These are phyloP conservation scores for Cardamine chenopodiifolia DNA, from an alignment of 345 rosid genomes.

Conservation along the genomic window DNA sequence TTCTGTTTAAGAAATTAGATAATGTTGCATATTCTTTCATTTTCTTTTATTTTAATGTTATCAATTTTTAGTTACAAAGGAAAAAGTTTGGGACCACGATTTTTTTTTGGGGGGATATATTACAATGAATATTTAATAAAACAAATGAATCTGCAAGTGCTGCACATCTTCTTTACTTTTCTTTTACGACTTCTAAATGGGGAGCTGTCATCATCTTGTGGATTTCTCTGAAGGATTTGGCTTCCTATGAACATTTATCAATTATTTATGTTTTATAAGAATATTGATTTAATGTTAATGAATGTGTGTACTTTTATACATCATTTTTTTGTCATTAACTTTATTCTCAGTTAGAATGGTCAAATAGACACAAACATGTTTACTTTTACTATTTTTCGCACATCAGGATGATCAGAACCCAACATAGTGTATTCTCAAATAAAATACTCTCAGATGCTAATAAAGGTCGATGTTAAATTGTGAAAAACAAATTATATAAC, in stretches of 20 bases:
- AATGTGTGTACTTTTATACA: neutral
- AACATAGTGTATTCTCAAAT: neutral
- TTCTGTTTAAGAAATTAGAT: neutral
- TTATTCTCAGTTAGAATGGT: slow-evolving; percentile 9
- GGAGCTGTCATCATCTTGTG: slow-evolving; percentile 45
- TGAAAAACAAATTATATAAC: neutral
- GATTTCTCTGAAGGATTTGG: slow-evolving; percentile 37
- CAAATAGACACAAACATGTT: slow-evolving; percentile 30
- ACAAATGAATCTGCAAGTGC: slow-evolving; percentile 49
- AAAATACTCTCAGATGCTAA: neutral
- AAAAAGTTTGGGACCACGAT: slow-evolving; percentile 35
- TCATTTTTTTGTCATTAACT: no score
- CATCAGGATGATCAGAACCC: neutral
- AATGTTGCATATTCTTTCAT: neutral
- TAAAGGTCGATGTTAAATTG: neutral
- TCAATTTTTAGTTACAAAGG: neutral
- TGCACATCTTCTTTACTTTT: slow-evolving; percentile 74
- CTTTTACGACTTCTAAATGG: slow-evolving; percentile 62
- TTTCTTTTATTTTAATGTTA: slow-evolving; percentile 1
- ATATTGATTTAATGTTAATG: neutral
- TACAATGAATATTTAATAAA: slow-evolving; percentile 6
- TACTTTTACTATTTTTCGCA: slow-evolving; percentile 4
- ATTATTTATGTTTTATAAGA: neutral
- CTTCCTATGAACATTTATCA: slow-evolving; percentile 20
- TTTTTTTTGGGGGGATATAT: neutral